These are phyloP conservation scores for Arxiozyma heterogenica DNA, from an alignment of 1,139 yeast genomes.

Conservation along the genomic window DNA sequence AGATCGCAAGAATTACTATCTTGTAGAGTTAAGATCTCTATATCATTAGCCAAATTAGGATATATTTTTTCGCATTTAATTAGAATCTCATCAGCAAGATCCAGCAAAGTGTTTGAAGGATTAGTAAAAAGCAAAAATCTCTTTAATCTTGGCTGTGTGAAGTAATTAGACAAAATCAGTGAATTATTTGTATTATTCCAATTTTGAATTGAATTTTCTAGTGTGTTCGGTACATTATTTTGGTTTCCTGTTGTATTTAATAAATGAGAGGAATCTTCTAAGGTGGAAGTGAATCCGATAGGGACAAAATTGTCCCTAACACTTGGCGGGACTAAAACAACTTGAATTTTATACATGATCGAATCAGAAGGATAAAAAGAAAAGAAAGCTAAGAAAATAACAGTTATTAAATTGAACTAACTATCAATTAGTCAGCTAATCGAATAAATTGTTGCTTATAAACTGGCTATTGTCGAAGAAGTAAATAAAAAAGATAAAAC, in stretches of 20 bases:
- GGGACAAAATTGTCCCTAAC: conserved; percentile 9
- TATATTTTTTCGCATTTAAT: conserved; percentile 50
- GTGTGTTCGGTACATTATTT: neutral
- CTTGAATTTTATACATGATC: conserved; percentile 23
- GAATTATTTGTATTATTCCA: conserved; percentile 6
- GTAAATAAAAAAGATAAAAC: neutral
- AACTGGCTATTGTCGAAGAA: neutral
- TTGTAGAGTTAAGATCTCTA: conserved; percentile 50
- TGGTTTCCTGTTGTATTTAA: conserved; percentile 6
- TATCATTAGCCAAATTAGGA: conserved; percentile 44
- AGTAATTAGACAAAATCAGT: conserved; percentile 3
- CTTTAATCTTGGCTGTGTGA: conserved; percentile 25
- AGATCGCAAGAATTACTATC: conserved; percentile 60
- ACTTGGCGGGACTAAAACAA: conserved; percentile 24
- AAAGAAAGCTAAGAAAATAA: neutral
- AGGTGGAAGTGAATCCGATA: conserved; percentile 3
- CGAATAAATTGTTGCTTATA: too few species aligned
- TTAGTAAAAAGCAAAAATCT: conserved; percentile 57
- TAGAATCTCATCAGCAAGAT: conserved; percentile 43
- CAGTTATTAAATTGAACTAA: too few species aligned
- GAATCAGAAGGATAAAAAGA: neutral
- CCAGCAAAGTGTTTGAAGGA: conserved; percentile 37
- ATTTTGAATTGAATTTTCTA: conserved; percentile 6
- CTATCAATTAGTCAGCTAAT: neutral
- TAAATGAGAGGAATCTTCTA: conserved; percentile 7